phyloP scores from a whole-genome alignment of 441 rosid genomes.

The Jatropha multifida region DNA sequence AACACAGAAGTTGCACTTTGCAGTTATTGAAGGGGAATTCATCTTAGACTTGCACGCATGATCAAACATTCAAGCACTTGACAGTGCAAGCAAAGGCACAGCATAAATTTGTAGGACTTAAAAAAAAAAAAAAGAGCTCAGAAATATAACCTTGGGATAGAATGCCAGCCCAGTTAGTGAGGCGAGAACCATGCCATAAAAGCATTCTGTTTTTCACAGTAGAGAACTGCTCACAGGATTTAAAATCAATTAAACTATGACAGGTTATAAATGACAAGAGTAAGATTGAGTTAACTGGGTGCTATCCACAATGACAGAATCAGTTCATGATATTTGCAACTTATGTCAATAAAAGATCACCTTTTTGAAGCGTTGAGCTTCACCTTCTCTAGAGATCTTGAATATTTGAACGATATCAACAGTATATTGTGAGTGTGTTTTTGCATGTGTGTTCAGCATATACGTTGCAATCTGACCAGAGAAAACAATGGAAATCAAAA shows the following conservation, averaged over 20 bases:
- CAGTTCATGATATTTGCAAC: not conserved
- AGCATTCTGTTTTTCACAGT: conserved; percentile 66
- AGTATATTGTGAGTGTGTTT: conserved; percentile 64
- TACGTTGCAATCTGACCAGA: conserved; percentile 60
- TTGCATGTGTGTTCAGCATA: conserved; percentile 79
- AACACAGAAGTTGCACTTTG: conserved; percentile 17
- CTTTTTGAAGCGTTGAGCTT: conserved; percentile 59
- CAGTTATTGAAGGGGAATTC: conserved; percentile 12
- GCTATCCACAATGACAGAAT: not conserved
- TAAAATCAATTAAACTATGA: conserved; percentile 14
- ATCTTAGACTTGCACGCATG: not conserved
- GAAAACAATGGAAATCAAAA: conserved; percentile 1
- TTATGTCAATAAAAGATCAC: conserved; percentile 31
- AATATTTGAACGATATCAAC: conserved; percentile 75
- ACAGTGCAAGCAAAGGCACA: too few species aligned
- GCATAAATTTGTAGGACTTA: too few species aligned
- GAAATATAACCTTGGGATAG: conserved; percentile 78
- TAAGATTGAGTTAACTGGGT: not conserved
- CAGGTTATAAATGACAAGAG: not conserved
- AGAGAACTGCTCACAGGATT: conserved; percentile 51
- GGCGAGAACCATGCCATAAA: conserved; percentile 95
- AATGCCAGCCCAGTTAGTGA: conserved; percentile 92
- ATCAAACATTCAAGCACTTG: not conserved
- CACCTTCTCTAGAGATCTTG: conserved; percentile 59
- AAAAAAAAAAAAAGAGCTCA: conserved; percentile 4